Percentiles rank a stretch among this genome's conserved stretches.
These are phyloP conservation scores for Medicago ruthenica DNA, from an alignment of 306 rosid genomes.

Conservation along the genomic window DNA sequence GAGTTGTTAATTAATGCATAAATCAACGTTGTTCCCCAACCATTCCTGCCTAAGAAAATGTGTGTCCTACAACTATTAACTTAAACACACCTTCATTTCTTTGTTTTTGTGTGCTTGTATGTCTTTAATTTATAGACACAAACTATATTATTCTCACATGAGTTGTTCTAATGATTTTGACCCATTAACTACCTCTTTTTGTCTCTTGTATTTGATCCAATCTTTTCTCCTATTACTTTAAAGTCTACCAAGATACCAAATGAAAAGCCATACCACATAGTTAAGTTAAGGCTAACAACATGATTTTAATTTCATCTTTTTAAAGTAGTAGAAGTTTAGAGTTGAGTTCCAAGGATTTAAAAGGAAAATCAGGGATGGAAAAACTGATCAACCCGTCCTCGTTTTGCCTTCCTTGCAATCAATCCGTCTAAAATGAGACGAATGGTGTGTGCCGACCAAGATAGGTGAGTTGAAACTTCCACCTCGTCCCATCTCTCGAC, in stretches of 20 bases:
- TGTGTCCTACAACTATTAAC: constrained; percentile 12
- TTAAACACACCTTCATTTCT: constrained; percentile 5
- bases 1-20: constrained; percentile 39
- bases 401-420: too few species aligned
- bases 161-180: constrained; percentile 30
- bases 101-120: constrained; percentile 13
- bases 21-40: constrained; percentile 36
- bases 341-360: neutral
- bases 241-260: neutral
- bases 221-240: neutral
- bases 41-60: constrained; percentile 39
- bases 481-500: neutral
- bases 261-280: neutral
- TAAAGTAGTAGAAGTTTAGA: too few species aligned
- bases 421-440: neutral
- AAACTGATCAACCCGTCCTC: neutral
- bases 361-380: neutral
- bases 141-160: constrained; percentile 21
- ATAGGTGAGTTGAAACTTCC: neutral
- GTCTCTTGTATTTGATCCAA: neutral
- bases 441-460: neutral
- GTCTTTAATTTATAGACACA: neutral
- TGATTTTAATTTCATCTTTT: neutral
- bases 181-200: constrained; percentile 18
- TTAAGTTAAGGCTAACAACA: constrained; percentile 11